Percentiles rank a stretch among this genome's conserved stretches.
These are phyloP conservation scores for Xylaria telfairii DNA, from an alignment of 495 filamentous ascomycete species.

Conservation along the genomic window DNA sequence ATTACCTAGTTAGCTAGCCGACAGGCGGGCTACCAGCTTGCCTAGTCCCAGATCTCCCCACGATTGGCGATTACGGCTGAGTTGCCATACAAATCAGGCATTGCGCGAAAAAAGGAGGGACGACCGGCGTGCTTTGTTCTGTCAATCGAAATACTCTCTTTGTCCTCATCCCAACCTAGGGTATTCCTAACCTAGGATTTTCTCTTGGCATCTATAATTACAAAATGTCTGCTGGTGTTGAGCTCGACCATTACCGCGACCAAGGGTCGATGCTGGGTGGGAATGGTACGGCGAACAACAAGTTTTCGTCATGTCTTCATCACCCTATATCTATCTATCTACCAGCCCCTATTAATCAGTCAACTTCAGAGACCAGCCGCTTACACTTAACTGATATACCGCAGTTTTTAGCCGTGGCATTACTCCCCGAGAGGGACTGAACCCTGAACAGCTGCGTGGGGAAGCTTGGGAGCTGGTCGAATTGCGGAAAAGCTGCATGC, in stretches of 20 bases:
- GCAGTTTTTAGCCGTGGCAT: slow-evolving; percentile 85
- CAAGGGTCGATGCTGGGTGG: not conserved
- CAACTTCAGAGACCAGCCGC: not conserved
- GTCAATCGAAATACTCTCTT: not conserved
- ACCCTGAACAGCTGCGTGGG: slow-evolving; percentile 85
- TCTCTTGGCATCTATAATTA: not conserved
- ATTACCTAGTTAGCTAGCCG: not conserved
- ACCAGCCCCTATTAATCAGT: not conserved
- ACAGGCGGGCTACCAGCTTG: slow-evolving; percentile 8
- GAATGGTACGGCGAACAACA: not conserved
- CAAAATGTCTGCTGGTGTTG: slow-evolving; percentile 15
- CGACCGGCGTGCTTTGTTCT: not conserved
- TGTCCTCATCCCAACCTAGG: not conserved
- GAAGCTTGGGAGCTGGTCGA: slow-evolving; percentile 68
- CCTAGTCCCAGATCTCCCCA: slow-evolving; percentile 22
- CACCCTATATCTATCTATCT: not conserved
- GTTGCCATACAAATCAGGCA: not conserved
- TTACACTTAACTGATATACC: slow-evolving; percentile 8
- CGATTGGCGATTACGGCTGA: slow-evolving; percentile 14
- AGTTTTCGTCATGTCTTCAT: not conserved
- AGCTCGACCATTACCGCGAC: not conserved
- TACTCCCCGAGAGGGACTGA: slow-evolving; percentile 69
- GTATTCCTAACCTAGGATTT: not conserved
- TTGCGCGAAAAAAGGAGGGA: not conserved
- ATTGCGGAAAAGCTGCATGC: slow-evolving; percentile 72